Percentiles rank a stretch among this genome's conserved stretches.
phyloP scores from a whole-genome alignment of 164 flowering plant genomes.

The Stephania japonica region DNA sequence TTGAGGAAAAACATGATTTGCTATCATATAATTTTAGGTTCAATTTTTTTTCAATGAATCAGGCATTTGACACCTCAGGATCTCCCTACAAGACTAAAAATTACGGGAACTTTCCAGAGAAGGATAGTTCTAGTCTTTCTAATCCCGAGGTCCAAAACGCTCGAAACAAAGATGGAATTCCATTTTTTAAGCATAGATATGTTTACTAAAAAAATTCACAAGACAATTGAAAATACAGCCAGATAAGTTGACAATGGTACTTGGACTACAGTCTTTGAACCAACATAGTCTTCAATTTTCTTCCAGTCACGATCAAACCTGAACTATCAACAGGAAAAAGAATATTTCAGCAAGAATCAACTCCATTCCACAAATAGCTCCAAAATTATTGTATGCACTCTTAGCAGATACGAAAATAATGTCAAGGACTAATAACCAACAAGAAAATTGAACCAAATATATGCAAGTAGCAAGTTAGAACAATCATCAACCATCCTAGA shows the following conservation, averaged over 20 bases:
- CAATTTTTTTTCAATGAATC: neutral
- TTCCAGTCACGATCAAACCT: conserved; percentile 99
- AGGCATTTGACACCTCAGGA: neutral
- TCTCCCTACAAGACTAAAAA: neutral
- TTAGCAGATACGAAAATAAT: neutral
- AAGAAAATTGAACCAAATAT: neutral
- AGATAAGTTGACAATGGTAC: conserved; percentile 25
- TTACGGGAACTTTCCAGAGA: neutral
- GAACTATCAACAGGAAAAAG: conserved; percentile 18
- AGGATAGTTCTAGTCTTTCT: neutral
- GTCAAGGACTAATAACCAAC: neutral
- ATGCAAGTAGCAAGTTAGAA: neutral
- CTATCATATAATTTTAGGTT: neutral
- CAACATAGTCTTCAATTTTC: conserved; percentile 92
- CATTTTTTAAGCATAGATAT: neutral
- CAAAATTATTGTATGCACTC: neutral
- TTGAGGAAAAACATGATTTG: neutral
- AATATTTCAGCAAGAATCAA: neutral
- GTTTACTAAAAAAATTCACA: neutral
- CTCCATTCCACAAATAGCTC: neutral
- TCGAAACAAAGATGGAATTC: neutral
- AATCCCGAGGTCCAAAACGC: neutral
- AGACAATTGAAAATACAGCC: neutral
- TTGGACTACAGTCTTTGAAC: conserved; percentile 97
- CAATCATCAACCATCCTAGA: neutral